Evolutionary conservation across 257 asterid species (phyloP), one percentile per base, ranked within the genome.

Genomic region (Solanum paucissectum): DNA sequence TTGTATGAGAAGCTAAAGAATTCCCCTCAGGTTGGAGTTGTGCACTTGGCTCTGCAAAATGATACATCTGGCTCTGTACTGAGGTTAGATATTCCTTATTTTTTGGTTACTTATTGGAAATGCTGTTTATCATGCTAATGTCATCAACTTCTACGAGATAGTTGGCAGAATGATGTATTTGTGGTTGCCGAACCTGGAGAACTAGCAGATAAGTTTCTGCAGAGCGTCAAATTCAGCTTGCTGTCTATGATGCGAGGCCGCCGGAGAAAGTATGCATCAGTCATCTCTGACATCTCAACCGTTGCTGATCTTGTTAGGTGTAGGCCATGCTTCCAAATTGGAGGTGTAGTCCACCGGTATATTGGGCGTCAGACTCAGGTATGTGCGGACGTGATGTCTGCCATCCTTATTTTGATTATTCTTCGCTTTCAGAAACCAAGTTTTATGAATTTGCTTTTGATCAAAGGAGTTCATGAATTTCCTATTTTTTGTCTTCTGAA

Each of bases 101-200:
- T 44, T 81, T 9, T 46, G 87, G 87, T 71, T 10, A 49, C 64
- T 34, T 68, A 12, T 33, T 74, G 40, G 11, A n/a, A 55, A 71
- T 87, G 75, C 76, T 49, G 66, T 79, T 83, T 69, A 69, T 86
- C 75, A 69, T 83, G 89, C 88, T 87, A 85, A 90, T 74, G 83
- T 87, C 23, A 44, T 87, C 89, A 46, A 37, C 88, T 16, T 87
- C 84, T 72, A 55, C 34, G 44, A 23, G 90, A 42, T 89, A 97
- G 99, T 90, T 97, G 99, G 99, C 99, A 95, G 94, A 97, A 97
- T 88, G 99, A 97, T 89, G 99, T 97, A 83, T 97, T 95, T 88
- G 99, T 97, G 92, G 99, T 97, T 87, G 99, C 99, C 29, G 99
- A 97, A 90, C 99, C 99, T 77, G 99, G 99, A 87, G 99, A 95